Evolutionary conservation across 2,329 filamentous ascomycete genomes (phyloP).

Genomic region (Rutstroemia sp.): DNA sequence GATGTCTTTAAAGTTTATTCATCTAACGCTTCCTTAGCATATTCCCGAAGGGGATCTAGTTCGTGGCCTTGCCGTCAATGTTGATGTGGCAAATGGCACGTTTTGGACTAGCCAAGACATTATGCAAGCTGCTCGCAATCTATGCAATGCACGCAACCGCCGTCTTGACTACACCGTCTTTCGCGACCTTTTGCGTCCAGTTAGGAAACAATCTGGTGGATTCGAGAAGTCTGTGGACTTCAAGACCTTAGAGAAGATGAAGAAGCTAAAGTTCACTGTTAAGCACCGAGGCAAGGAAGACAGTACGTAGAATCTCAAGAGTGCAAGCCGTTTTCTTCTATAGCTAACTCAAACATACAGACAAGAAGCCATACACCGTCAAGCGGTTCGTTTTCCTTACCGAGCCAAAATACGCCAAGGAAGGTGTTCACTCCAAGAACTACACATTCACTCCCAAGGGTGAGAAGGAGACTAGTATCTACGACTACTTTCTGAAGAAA

Average conservation of each 20-base stretch:
- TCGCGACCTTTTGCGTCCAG: slow-evolving; percentile 18
- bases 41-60: slow-evolving; percentile 31
- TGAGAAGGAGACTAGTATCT: slow-evolving; percentile 35
- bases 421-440: slow-evolving; percentile 43
- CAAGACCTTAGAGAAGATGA: slow-evolving; percentile 45
- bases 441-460: slow-evolving; percentile 47
- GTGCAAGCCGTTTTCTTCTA: not conserved
- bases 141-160: slow-evolving; percentile 22
- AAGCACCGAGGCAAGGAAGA: slow-evolving; percentile 43
- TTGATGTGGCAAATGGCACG: slow-evolving; percentile 84
- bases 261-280: slow-evolving; percentile 49
- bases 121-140: slow-evolving; percentile 29
- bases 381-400: slow-evolving; percentile 40
- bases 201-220: slow-evolving; percentile 8
- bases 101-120: slow-evolving; percentile 60
- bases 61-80: slow-evolving; percentile 66
- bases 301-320: slow-evolving; percentile 12
- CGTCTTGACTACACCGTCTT: slow-evolving; percentile 19
- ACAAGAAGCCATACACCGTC: slow-evolving; percentile 45
- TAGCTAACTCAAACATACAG: slow-evolving; percentile 15
- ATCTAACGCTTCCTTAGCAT: not conserved
- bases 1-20: not conserved
- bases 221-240: slow-evolving; percentile 41
- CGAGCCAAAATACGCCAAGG: slow-evolving; percentile 31
- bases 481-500: slow-evolving; percentile 47